These are phyloP conservation scores for Phytophthora idaei DNA, from an alignment of 352 stramenopile genomes.

Conservation along the genomic window DNA sequence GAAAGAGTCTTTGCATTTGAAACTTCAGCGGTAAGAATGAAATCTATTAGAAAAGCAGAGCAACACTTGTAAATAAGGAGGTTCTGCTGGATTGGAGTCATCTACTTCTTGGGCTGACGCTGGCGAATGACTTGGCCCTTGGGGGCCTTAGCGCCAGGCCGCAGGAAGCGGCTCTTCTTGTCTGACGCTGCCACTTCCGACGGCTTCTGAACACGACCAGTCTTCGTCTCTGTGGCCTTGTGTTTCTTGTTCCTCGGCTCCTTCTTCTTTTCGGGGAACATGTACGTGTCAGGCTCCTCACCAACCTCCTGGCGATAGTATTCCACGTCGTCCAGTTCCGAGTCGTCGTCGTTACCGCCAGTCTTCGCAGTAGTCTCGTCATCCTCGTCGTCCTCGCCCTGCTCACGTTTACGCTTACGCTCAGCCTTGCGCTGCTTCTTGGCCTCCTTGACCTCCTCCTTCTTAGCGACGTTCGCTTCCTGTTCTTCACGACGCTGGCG, in stretches of 20 bases:
- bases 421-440: slow-evolving; percentile 81
- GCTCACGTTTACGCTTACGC: slow-evolving; percentile 58
- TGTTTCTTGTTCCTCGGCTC: slow-evolving; percentile 51
- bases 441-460: slow-evolving; percentile 79
- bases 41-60: slow-evolving; percentile 34
- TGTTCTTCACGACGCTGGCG: slow-evolving; percentile 89
- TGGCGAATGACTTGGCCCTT: slow-evolving; percentile 71
- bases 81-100: slow-evolving; percentile 7
- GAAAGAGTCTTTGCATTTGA: neutral
- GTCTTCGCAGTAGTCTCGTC: slow-evolving; percentile 46
- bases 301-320: slow-evolving; percentile 87
- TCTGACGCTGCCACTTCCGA: slow-evolving; percentile 71
- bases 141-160: slow-evolving; percentile 37
- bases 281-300: slow-evolving; percentile 80
- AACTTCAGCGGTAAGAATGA: slow-evolving; percentile 1
- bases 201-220: slow-evolving; percentile 42
- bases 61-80: too few species aligned
- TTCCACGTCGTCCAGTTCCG: slow-evolving; percentile 74
- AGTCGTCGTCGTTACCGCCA: slow-evolving; percentile 51
- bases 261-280: slow-evolving; percentile 66
- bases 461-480: slow-evolving; percentile 89
- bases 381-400: slow-evolving; percentile 53
- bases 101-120: slow-evolving; percentile 53
- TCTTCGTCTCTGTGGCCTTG: slow-evolving; percentile 29
- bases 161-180: slow-evolving; percentile 65